Percentiles rank a stretch among this genome's conserved stretches.
phyloP scores from a whole-genome alignment of 352 stramenopile species.

The Elongisporangium undulatum region DNA sequence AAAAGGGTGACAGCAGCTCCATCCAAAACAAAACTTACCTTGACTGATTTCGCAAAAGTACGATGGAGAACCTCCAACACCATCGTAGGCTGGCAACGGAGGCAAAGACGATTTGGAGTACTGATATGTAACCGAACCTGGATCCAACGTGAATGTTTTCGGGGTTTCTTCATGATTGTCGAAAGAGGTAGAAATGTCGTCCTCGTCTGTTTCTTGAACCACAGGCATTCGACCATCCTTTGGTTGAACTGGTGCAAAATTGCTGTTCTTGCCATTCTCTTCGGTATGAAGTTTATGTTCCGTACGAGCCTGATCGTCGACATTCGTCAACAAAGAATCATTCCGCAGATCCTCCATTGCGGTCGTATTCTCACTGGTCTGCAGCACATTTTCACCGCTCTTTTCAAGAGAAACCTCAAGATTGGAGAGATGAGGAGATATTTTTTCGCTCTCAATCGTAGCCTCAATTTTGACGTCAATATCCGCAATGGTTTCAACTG shows the following conservation, averaged over 20 bases:
- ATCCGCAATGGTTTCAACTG: background rate
- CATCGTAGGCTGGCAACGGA: constrained; percentile 78
- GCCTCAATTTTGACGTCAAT: background rate
- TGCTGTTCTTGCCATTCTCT: background rate
- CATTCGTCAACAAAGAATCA: background rate
- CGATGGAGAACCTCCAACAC: constrained; percentile 69
- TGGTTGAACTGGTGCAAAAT: background rate
- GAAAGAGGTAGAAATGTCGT: background rate
- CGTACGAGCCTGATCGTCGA: background rate
- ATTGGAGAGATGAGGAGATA: background rate
- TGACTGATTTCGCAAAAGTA: constrained; percentile 64
- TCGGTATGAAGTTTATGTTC: background rate
- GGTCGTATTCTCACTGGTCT: background rate
- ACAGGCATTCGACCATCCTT: background rate
- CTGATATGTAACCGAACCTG: constrained; percentile 11
- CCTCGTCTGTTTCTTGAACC: background rate
- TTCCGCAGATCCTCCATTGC: background rate
- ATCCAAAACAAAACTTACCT: constrained; percentile 19
- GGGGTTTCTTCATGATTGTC: background rate
- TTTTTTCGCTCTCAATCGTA: background rate
- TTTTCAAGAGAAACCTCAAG: background rate
- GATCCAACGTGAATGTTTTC: background rate
- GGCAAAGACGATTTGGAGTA: constrained; percentile 34
- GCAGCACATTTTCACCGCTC: background rate
- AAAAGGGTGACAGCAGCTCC: constrained; percentile 4